These are phyloP conservation scores for Aspergillus sp. DNA, from an alignment of 2,329 filamentous ascomycete species.

Conservation along the genomic window DNA sequence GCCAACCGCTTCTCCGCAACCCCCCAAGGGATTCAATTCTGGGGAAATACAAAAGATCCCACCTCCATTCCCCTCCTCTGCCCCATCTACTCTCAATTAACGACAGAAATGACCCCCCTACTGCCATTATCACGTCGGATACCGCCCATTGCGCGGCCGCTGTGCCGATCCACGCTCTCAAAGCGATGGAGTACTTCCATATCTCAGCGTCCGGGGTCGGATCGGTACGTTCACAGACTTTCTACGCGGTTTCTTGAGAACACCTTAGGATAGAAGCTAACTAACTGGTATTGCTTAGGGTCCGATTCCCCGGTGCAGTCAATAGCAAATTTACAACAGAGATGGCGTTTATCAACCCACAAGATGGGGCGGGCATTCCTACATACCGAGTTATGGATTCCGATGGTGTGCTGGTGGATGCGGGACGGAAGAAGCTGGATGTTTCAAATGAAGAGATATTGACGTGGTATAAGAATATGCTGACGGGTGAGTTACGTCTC, in stretches of 20 bases:
- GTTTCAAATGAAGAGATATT: slow-evolving; percentile 64
- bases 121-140: slow-evolving; percentile 11
- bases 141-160: slow-evolving; percentile 1
- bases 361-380: slow-evolving; percentile 71
- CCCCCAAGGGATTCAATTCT: not conserved
- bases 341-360: slow-evolving; percentile 74
- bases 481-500: slow-evolving; percentile 47
- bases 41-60: slow-evolving; percentile 6
- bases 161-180: slow-evolving; percentile 9
- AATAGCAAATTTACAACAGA: slow-evolving; percentile 87
- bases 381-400: slow-evolving; percentile 93
- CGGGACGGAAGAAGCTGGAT: slow-evolving; percentile 63
- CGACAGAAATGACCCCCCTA: slow-evolving; percentile 10
- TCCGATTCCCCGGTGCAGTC: slow-evolving; percentile 85
- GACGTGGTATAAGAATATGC: slow-evolving; percentile 64
- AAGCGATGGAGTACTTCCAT: slow-evolving; percentile 54
- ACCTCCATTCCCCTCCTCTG: not conserved
- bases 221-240: slow-evolving; percentile 49
- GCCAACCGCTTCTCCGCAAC: slow-evolving; percentile 23
- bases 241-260: not conserved
- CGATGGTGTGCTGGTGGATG: slow-evolving; percentile 79
- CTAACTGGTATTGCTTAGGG: slow-evolving; percentile 38
- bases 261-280: slow-evolving; percentile 1
- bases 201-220: slow-evolving; percentile 59
- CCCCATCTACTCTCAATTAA: not conserved